Conservation (phyloP, 306 rosid genomes). For the Rosa multiflora region DNA sequence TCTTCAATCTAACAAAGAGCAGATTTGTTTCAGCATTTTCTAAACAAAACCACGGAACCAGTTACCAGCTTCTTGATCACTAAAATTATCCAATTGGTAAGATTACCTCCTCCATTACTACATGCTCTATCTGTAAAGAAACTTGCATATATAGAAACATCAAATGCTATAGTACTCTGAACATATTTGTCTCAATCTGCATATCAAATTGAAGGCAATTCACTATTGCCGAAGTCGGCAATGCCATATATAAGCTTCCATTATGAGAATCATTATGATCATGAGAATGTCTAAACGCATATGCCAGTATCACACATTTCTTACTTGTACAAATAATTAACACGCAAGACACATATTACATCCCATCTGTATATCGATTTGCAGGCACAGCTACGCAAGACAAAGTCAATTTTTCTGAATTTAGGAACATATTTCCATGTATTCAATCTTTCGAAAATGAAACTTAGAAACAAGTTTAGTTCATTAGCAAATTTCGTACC, state of each 20-base stretch:
- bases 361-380: not conserved
- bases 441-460: not conserved
- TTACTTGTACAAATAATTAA: too few relatives aligned
- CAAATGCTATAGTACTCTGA: not conserved
- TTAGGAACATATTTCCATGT: not conserved
- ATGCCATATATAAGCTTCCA: not conserved
- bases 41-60: too few relatives aligned
- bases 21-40: not conserved
- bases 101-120: not conserved
- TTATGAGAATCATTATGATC: too few relatives aligned
- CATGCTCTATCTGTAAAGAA: not conserved
- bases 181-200: not conserved
- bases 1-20: not conserved
- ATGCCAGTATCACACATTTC: not conserved
- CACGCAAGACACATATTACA: not conserved
- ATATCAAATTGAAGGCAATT: not conserved
- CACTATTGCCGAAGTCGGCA: not conserved
- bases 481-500: not conserved
- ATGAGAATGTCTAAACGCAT: not conserved
- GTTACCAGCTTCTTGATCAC: not conserved
- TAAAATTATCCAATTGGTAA: not conserved
- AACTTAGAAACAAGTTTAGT: not conserved
- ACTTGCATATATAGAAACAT: not conserved
- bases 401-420: not conserved
- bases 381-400: not conserved